Evolutionary conservation across 129 eudicot genomes (phyloP).

Genomic region (Flaveria ramosissima): DNA sequence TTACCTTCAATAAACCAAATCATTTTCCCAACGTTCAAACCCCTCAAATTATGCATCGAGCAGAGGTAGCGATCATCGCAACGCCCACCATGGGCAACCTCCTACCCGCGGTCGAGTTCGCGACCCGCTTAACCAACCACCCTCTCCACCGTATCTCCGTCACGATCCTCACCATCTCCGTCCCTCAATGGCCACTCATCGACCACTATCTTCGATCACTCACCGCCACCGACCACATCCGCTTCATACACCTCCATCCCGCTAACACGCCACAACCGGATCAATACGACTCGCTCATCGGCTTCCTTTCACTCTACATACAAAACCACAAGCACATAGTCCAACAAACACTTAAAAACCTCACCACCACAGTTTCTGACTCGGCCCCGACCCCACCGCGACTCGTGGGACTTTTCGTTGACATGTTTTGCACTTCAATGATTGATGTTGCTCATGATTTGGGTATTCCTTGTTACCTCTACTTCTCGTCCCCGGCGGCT

Average conservation of each 20-base stretch:
- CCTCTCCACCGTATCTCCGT: slow-evolving; percentile 23
- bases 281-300: slow-evolving; percentile 16
- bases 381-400: not conserved
- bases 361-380: not conserved
- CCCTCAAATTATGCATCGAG: slow-evolving; percentile 27
- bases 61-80: slow-evolving; percentile 42
- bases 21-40: not conserved
- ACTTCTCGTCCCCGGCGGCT: slow-evolving; percentile 44
- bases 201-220: slow-evolving; percentile 25
- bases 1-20: not conserved
- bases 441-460: slow-evolving; percentile 48
- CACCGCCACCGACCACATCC: slow-evolving; percentile 27
- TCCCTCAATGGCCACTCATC: slow-evolving; percentile 37
- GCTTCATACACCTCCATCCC: slow-evolving; percentile 23
- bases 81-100: slow-evolving; percentile 42
- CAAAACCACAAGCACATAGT: slow-evolving; percentile 33
- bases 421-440: slow-evolving; percentile 49
- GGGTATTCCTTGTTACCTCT: slow-evolving; percentile 37
- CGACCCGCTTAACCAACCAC: slow-evolving; percentile 34
- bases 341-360: slow-evolving; percentile 23
- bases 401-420: slow-evolving; percentile 35
- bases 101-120: slow-evolving; percentile 43
- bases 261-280: slow-evolving; percentile 11
- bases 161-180: slow-evolving; percentile 32
- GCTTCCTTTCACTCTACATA: slow-evolving; percentile 26